Evolutionary conservation across 345 rosid genomes (phyloP), one percentile per base, ranked within the genome.

Genomic region (Camelina sativa): DNA sequence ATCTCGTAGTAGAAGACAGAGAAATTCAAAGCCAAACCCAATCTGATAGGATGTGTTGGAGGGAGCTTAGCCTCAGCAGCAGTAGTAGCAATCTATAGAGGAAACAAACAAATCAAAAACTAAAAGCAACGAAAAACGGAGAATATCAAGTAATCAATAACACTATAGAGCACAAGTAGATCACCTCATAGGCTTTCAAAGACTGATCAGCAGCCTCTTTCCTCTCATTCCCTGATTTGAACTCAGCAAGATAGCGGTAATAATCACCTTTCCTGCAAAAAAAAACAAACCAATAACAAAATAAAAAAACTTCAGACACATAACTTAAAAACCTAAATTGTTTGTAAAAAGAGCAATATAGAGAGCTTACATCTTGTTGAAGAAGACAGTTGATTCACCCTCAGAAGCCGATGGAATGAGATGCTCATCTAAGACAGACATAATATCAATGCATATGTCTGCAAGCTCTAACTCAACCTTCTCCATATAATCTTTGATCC

Each of bases 1-100:
- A 89, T 89, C 75, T 89, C 94, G 54, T 89, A 89, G 79, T 89
- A 87, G 79, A 89, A 89, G 25, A 89, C 94, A 6, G 91, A 89
- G 85, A 82, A 87, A 71, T 89, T 89, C 83, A 87, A 81, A 40
- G 94, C 94, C 82, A 89, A 83, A 23, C 94, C 94, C 79, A 89
- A 80, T 73, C 91, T 82, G 60, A 89, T 83, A 57, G 94, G 94
- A 78, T 89, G 89, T 48, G 91, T 85, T 57, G 89, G 88, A 58
- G 88, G 71, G 8, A 89, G 83, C 16, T 84, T 85, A 74, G 91
- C 67, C 63, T 84, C 89, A 65, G 90, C 94, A 17, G 84, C 67
- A 71, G 80, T 69, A 60, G 88, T 79, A 71, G 91, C 91, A 40
- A 82, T 77, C 91, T 89, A 80, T 71, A 82, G 70, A 72, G 9